Conservation (phyloP, 441 rosid species). For the Metrosideros polymorpha region DNA sequence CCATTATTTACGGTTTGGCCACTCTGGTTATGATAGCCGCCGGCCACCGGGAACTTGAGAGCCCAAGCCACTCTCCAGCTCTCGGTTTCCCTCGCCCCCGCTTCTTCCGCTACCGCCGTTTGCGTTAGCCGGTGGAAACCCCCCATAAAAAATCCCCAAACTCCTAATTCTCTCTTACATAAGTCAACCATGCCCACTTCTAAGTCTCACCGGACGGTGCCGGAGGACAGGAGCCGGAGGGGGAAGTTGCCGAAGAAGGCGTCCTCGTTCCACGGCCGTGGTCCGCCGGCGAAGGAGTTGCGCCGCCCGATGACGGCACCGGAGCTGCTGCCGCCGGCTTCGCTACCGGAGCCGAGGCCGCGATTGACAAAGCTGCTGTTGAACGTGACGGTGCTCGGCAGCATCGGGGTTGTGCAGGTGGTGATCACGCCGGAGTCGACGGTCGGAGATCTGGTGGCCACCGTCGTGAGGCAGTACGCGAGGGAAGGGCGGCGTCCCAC, state of each 20-base stretch:
- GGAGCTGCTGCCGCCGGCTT: neutral
- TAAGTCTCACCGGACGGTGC: neutral
- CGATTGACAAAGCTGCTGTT: neutral
- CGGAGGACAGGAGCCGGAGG: neutral
- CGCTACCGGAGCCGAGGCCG: neutral
- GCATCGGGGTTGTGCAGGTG: neutral
- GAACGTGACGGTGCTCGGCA: neutral
- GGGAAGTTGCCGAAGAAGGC: neutral
- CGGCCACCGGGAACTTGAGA: neutral
- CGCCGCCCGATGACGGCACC: slow-evolving; percentile 1
- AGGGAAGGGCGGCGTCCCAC: neutral
- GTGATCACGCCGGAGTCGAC: neutral
- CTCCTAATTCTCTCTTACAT: neutral
- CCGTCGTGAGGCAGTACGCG: neutral
- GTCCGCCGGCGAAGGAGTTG: neutral
- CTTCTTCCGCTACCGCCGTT: neutral
- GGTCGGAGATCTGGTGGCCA: neutral
- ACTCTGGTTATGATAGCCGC: neutral
- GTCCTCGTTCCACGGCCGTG: neutral
- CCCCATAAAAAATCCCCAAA: neutral
- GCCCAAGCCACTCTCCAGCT: neutral
- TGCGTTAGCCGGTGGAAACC: neutral
- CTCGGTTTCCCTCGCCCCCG: neutral
- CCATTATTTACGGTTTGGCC: neutral
- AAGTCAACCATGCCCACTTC: neutral